Evolutionary conservation across 805 yeast genomes (phyloP).

Genomic region (Yarrowia sp.): DNA sequence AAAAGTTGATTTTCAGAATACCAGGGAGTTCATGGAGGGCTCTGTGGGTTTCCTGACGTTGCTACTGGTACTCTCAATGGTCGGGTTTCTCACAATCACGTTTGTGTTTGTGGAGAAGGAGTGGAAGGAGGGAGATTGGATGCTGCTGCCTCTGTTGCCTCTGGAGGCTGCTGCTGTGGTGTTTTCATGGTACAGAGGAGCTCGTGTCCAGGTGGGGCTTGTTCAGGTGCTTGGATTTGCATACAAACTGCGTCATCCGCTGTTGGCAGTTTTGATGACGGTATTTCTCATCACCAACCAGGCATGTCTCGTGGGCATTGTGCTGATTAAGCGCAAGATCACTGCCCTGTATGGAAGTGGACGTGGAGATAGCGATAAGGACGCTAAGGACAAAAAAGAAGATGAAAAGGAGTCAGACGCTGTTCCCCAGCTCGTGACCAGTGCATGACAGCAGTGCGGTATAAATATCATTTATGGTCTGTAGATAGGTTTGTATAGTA

Average conservation of each 20-base stretch:
- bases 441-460: background rate
- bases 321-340: conserved; percentile 17
- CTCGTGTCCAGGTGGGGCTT: background rate
- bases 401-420: background rate
- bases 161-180: conserved; percentile 10
- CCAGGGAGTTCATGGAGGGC: conserved; percentile 14
- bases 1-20: background rate
- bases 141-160: background rate
- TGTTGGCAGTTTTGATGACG: conserved; percentile 7
- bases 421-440: background rate
- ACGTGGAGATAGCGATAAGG: background rate
- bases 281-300: conserved; percentile 3
- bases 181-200: background rate
- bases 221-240: conserved; percentile 9
- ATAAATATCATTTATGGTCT: background rate
- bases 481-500: background rate
- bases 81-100: conserved; percentile 11
- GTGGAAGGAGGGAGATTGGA: conserved; percentile 14
- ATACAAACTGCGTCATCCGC: conserved; percentile 2
- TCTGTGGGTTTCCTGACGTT: conserved; percentile 15
- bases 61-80: conserved; percentile 8
- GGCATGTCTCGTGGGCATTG: conserved; percentile 10
- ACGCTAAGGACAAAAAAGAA: background rate
- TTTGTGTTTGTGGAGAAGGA: conserved; percentile 21
- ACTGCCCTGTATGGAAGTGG: background rate